Percentiles rank a stretch among this genome's conserved stretches.
These are phyloP conservation scores for Picochlorum sp. DNA, from an alignment of 139 green algal genomes.

Conservation along the genomic window DNA sequence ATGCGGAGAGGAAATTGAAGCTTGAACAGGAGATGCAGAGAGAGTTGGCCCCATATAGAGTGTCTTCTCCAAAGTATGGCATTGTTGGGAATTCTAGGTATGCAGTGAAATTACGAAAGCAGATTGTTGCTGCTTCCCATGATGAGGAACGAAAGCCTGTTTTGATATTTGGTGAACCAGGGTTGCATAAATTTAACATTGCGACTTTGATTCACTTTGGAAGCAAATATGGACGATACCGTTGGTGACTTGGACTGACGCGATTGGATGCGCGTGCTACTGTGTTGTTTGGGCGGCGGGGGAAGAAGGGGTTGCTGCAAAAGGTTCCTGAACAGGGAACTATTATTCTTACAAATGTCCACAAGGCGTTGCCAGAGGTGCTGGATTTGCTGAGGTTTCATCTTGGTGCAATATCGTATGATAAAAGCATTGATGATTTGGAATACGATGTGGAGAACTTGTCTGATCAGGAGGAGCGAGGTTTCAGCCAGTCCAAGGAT, in stretches of 20 bases:
- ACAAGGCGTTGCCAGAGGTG: slow-evolving; percentile 31
- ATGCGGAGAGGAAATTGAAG: background rate
- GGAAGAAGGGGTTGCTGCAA: slow-evolving; percentile 45
- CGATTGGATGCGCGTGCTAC: slow-evolving; percentile 19
- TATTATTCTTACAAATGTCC: slow-evolving; percentile 58
- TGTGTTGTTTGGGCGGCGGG: slow-evolving; percentile 53
- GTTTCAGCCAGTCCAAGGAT: slow-evolving; percentile 16
- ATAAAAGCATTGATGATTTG: background rate
- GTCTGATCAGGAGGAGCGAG: background rate
- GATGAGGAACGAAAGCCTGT: slow-evolving; percentile 32
- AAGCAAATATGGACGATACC: slow-evolving; percentile 18
- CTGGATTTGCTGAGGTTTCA: slow-evolving; percentile 9
- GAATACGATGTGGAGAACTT: background rate
- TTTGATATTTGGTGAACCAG: slow-evolving; percentile 61
- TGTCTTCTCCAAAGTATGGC: slow-evolving; percentile 40
- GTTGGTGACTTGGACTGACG: slow-evolving; percentile 40
- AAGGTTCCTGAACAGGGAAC: slow-evolving; percentile 40
- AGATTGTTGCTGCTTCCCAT: slow-evolving; percentile 37
- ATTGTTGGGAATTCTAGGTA: slow-evolving; percentile 55
- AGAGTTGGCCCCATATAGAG: slow-evolving; percentile 43
- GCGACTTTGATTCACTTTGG: slow-evolving; percentile 61
- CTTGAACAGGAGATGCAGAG: slow-evolving; percentile 7
- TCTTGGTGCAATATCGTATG: background rate
- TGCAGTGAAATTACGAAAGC: slow-evolving; percentile 35
- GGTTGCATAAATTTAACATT: slow-evolving; percentile 55